These are phyloP conservation scores for Zasmidium cellare DNA, from an alignment of 2,329 filamentous ascomycete genomes.

Conservation along the genomic window DNA sequence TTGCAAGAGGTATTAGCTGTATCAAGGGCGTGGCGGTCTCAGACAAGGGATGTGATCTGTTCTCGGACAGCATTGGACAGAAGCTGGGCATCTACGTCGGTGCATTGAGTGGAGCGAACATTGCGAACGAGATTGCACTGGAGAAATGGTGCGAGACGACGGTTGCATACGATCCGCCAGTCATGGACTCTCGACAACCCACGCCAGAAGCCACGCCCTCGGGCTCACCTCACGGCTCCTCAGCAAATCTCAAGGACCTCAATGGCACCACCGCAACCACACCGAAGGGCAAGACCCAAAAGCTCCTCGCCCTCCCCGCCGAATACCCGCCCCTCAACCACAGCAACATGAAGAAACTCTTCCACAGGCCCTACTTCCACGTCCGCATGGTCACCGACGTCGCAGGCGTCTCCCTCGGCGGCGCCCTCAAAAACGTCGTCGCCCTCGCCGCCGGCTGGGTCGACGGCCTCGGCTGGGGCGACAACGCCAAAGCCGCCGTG, in stretches of 20 bases:
- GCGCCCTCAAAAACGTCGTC: conserved; percentile 95
- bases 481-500: conserved; percentile 97
- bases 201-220: conserved; percentile 56
- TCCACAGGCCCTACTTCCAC: conserved; percentile 97
- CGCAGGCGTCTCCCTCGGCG: conserved; percentile 92
- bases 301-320: conserved; percentile 61
- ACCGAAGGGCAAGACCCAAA: conserved; percentile 59
- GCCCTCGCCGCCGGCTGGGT: conserved; percentile 93
- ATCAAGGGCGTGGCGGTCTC: conserved; percentile 97
- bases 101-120: conserved; percentile 92
- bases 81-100: conserved; percentile 94
- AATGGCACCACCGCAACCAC: conserved; percentile 21
- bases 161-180: conserved; percentile 90
- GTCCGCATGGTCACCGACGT: conserved; percentile 92
- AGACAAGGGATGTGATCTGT: conserved; percentile 80
- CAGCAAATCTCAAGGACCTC: conserved; percentile 36
- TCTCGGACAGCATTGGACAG: conserved; percentile 92
- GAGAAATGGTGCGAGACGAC: conserved; percentile 99
- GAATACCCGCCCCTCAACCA: conserved; percentile 89
- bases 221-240: conserved; percentile 40
- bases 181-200: conserved; percentile 78
- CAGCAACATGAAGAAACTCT: conserved; percentile 76
- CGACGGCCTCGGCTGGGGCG: conserved; percentile 92
- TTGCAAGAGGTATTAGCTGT: conserved; percentile 89
- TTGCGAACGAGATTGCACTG: conserved; percentile 88